Conservation (phyloP, 1,284 basidiomycete species). For the Heterobasidion annosum region DNA sequence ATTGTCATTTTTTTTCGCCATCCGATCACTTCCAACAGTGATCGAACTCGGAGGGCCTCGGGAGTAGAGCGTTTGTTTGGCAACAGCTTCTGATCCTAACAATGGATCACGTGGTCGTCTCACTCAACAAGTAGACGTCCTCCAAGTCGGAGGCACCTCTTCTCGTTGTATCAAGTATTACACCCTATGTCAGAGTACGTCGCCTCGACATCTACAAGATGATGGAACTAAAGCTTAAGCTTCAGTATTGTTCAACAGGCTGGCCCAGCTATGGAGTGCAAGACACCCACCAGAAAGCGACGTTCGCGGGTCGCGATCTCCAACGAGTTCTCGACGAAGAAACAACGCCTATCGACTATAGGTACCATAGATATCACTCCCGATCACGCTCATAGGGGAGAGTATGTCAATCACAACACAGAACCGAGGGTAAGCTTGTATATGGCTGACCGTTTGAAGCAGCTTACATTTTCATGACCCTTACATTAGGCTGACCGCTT, state of each 20-base stretch:
- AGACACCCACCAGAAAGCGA: constrained; percentile 12
- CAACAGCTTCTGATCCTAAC: too few species aligned
- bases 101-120: neutral
- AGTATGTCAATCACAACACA: neutral
- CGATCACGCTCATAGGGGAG: neutral
- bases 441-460: neutral
- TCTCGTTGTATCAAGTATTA: neutral
- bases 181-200: neutral
- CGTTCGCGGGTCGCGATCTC: constrained; percentile 17
- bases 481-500: constrained; percentile 34
- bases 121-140: too few species aligned
- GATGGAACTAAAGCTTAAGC: too few species aligned
- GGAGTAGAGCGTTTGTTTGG: too few species aligned
- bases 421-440: constrained; percentile 1
- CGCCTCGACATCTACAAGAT: neutral
- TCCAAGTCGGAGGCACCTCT: neutral
- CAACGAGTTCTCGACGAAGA: constrained; percentile 24
- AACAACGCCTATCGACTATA: constrained; percentile 18
- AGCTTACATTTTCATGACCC: neutral
- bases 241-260: neutral
- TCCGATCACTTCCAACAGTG: too few species aligned
- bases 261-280: constrained; percentile 4
- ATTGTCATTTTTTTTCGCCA: too few species aligned
- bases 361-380: constrained; percentile 12
- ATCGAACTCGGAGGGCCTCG: too few species aligned